A percentile compares a stretch with the other conserved stretches of the same genome.
Conservation (phyloP, 2,329 filamentous ascomycete genomes). For the Rutstroemia sp. region DNA sequence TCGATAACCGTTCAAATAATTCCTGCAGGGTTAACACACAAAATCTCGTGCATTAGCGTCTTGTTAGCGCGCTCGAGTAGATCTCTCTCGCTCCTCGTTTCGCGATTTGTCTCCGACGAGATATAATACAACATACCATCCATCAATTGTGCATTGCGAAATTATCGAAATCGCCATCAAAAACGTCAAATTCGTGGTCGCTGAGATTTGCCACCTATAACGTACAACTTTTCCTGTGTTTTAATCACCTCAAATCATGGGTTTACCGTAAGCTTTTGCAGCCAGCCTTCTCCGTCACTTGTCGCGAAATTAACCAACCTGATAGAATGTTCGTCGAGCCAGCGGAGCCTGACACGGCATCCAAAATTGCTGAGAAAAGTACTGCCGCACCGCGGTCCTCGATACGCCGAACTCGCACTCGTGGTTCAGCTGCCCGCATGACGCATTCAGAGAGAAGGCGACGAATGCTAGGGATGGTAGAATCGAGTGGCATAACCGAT, state of each 20-base stretch:
- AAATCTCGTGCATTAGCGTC: slow-evolving; percentile 1
- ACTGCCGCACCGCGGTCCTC: slow-evolving; percentile 24
- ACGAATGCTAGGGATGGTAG: slow-evolving; percentile 10
- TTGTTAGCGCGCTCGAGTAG: not conserved
- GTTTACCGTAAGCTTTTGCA: slow-evolving; percentile 26
- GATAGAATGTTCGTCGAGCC: slow-evolving; percentile 28
- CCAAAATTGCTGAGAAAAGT: slow-evolving; percentile 25
- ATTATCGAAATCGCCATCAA: slow-evolving; percentile 12
- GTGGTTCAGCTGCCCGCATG: slow-evolving; percentile 15
- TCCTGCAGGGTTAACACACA: not conserved
- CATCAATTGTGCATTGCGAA: slow-evolving; percentile 4
- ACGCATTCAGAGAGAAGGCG: slow-evolving; percentile 18
- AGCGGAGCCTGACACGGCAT: slow-evolving; percentile 22
- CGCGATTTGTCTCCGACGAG: not conserved
- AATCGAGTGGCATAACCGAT: not conserved
- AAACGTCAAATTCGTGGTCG: slow-evolving; percentile 15
- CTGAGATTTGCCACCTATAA: not conserved
- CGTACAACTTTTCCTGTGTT: not conserved
- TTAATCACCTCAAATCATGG: slow-evolving; percentile 21
- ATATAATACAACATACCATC: not conserved
- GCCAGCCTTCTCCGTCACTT: slow-evolving; percentile 13
- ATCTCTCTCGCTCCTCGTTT: not conserved
- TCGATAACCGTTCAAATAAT: not conserved
- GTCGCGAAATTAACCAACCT: slow-evolving; percentile 16
- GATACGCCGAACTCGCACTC: slow-evolving; percentile 25